phyloP scores from a whole-genome alignment of 495 filamentous ascomycete genomes.

The Darksidea phi region DNA sequence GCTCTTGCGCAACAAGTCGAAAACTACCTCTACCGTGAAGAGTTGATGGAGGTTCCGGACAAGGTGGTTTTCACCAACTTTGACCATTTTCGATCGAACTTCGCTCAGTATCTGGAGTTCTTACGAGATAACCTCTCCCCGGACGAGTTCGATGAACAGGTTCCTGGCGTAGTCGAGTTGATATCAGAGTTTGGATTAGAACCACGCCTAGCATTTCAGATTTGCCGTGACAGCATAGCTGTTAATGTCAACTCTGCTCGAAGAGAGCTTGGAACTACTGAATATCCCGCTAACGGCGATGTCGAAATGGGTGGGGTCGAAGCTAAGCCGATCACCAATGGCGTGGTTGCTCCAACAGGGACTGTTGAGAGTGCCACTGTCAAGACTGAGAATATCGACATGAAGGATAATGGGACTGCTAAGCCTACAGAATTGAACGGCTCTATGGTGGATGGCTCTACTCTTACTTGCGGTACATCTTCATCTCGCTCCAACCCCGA shows the following conservation, averaged over 20 bases:
- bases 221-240: constrained; percentile 68
- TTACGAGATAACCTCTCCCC: constrained; percentile 73
- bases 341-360: neutral
- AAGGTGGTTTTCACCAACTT: constrained; percentile 83
- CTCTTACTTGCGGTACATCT: constrained; percentile 21
- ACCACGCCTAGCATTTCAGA: constrained; percentile 81
- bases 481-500: constrained; percentile 66
- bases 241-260: constrained; percentile 42
- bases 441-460: neutral
- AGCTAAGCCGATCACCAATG: constrained; percentile 1
- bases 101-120: constrained; percentile 85
- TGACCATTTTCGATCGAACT: constrained; percentile 81
- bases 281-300: constrained; percentile 40
- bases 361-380: too few relatives aligned
- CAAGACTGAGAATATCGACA: constrained; percentile 40
- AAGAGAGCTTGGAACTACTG: constrained; percentile 37
- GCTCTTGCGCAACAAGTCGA: constrained; percentile 87
- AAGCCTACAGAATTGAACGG: constrained; percentile 2
- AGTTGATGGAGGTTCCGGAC: constrained; percentile 62
- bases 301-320: constrained; percentile 42
- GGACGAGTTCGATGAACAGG: constrained; percentile 73
- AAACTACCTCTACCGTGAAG: constrained; percentile 69
- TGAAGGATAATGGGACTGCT: constrained; percentile 39
- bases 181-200: constrained; percentile 80
- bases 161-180: constrained; percentile 73